A percentile compares a stretch with the other conserved stretches of the same genome.
Conservation (phyloP, 2,329 filamentous ascomycete genomes). For the Cytospora piceicola region DNA sequence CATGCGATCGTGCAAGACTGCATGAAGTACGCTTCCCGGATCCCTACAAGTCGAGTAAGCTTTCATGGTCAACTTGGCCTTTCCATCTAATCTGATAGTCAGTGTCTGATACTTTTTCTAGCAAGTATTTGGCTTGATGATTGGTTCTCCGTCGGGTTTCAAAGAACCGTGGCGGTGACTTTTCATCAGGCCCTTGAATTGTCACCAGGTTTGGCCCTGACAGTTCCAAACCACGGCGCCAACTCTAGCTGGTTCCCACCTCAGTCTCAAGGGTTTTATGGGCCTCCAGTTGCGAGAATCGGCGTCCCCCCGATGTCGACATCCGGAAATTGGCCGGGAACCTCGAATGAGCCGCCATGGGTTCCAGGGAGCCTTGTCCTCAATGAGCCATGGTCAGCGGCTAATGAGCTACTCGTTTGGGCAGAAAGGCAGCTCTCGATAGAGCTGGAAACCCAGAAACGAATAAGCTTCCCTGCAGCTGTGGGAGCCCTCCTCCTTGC, state of each 20-base stretch:
- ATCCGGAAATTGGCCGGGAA: background rate
- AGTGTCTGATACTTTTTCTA: background rate
- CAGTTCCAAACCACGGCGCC: slow-evolving; percentile 9
- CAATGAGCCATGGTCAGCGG: background rate
- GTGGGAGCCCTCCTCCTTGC: slow-evolving; percentile 17
- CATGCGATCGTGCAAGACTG: slow-evolving; percentile 22
- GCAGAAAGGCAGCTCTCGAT: slow-evolving; percentile 17
- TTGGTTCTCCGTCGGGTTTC: background rate
- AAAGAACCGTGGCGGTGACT: background rate
- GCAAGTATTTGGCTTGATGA: slow-evolving; percentile 19
- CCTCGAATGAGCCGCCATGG: background rate
- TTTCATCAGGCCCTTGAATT: slow-evolving; percentile 1
- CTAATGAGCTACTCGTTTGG: slow-evolving; percentile 5
- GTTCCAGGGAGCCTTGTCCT: background rate
- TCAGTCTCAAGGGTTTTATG: background rate
- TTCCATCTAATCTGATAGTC: background rate
- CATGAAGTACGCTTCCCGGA: slow-evolving; percentile 14
- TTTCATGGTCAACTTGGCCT: background rate
- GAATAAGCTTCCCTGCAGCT: slow-evolving; percentile 16
- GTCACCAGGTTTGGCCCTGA: slow-evolving; percentile 1
- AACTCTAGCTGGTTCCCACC: background rate
- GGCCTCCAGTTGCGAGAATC: background rate
- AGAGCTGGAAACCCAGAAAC: slow-evolving; percentile 1
- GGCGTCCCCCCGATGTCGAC: background rate
- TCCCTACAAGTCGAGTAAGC: slow-evolving; percentile 10